Base-by-base conservation (phyloP, 2,329 filamentous ascomycete genomes). In the Exserohilum turcica region DNA sequence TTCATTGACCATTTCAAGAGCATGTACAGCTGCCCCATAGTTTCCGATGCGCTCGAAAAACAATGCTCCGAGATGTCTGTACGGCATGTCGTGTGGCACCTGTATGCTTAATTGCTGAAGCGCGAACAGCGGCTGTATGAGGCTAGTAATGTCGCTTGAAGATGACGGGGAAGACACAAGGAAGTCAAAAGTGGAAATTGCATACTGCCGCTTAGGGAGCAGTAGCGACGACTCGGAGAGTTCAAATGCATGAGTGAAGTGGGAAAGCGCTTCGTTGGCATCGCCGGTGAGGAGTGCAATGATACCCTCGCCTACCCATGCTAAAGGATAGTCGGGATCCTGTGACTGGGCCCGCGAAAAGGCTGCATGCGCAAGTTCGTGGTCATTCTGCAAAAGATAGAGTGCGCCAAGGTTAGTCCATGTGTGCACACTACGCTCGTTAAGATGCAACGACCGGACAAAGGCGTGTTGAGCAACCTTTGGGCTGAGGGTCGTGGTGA, bases 191-290 rank as follows among this genome's bases (percentile, higher is more conserved):
- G 90, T 81, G 1, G 91, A 89, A 0, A 88, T 78, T 0, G 91
- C 83, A 70, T 92, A 97, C 70, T 93, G 90, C 27, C 87, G 84
- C 70, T 92, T 90, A 0, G 88, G 86, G 4, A 91, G 79, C 2
- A 87, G 73, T 0, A 88, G 87, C 0, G 89, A 89, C 0, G 91
- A 88, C 56, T 91, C 90, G 0, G 91, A 87, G 43, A 99, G 93
- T 59, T 96, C 92, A 78, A 96, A 94, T 0, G 94, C 93, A 70
- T 99, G 94, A 1, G 90, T 92, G 69, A 97, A 96, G 8, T 97
- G 83, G 9, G 87, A 86, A 18, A 91, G 83, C 1, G 93, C 92
- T 75, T 97, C 92, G 56, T 84, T 86, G 0, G 78, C 64, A 57
- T 96, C 88, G 1, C 90, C 92, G 43, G 85, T 83, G 24, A 93